Conservation (phyloP, 345 rosid genomes). For the Pugionium dolabratum region DNA sequence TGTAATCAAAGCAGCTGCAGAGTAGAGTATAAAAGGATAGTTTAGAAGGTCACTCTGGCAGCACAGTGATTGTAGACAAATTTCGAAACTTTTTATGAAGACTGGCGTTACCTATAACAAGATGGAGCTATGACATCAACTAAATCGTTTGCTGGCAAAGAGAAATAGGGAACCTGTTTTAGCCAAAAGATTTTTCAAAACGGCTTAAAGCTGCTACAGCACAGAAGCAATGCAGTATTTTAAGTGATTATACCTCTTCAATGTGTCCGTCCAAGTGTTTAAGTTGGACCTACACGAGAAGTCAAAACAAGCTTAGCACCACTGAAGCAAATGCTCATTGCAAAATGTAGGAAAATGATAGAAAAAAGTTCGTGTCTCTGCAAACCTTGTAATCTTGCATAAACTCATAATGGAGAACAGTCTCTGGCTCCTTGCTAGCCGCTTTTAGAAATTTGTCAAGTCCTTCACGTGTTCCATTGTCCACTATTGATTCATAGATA, state of each 20-base stretch:
- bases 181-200: slow-evolving; percentile 47
- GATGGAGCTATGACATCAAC: slow-evolving; percentile 95
- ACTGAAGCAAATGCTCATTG: slow-evolving; percentile 5
- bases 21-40: slow-evolving; percentile 26
- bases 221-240: slow-evolving; percentile 27
- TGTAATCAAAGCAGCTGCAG: slow-evolving; percentile 94
- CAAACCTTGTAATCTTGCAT: slow-evolving; percentile 99
- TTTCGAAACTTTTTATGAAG: not conserved
- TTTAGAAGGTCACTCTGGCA: slow-evolving; percentile 5
- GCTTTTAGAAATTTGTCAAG: slow-evolving; percentile 91
- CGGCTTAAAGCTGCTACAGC: slow-evolving; percentile 43
- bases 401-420: slow-evolving; percentile 94
- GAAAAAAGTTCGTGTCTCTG: slow-evolving; percentile 14
- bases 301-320: slow-evolving; percentile 23
- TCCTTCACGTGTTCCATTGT: slow-evolving; percentile 95
- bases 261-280: slow-evolving; percentile 95
- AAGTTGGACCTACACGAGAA: slow-evolving; percentile 69
- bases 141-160: slow-evolving; percentile 89
- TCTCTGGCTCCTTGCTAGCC: slow-evolving; percentile 89
- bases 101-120: slow-evolving; percentile 74
- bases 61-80: not conserved
- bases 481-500: slow-evolving; percentile 57
- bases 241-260: slow-evolving; percentile 68
- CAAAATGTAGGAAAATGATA: slow-evolving; percentile 1
- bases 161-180: slow-evolving; percentile 98